Base-by-base conservation (phyloP, 192 early-diverging fungal species). In the Coemansia sp. region DNA sequence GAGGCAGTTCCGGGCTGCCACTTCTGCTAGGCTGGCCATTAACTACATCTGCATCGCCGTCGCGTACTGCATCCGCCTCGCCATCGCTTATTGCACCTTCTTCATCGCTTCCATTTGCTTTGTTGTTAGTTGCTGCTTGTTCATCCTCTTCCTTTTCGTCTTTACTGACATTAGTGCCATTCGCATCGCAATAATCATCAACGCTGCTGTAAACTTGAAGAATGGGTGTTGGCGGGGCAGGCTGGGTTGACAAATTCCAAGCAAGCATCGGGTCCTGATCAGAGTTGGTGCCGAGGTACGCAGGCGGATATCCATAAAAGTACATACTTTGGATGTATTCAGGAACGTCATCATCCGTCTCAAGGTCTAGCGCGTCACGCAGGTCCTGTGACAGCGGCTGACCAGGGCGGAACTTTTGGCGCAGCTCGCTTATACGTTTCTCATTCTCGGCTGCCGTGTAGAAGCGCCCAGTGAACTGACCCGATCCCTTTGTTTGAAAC, bases 251-350 rank as follows among this genome's bases (percentile, higher is more conserved):
- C 2, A 19, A 19, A 14, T n/a, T n/a, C 1, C 65, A 56, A 12
- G 65, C 65, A 12, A n/a, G 26, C 59, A 80, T 35, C 9, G 77
- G 77, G 19, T 80, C 72, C 51, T 80, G 68, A 12, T 37, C 62
- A 18, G 51, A 43, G 4, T 54, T 27, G 43, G 20, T 54, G 24
- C 77, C 77, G 18, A 80, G 41, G 29, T 80, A 80, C 12, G 72
- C 77, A 1, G 77, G 72, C 55, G 77, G 77, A 37, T 80, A 80
- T 10, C 77, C 77, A 41, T 64, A 50, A 12, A 37, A 48, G 22
- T 68, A 65, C 65, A 80, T 80, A 41, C 72, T 70, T 18, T 65
- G 49, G 11, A 80, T 26, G 14, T 70, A 80, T 23, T 64, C 65
- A 3, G 77, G 72, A n/a, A 73, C 55, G 8, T 71, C 68, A 29